Evolutionary conservation across 257 asterid genomes (phyloP).

Genomic region (Solanum ossicruentum): DNA sequence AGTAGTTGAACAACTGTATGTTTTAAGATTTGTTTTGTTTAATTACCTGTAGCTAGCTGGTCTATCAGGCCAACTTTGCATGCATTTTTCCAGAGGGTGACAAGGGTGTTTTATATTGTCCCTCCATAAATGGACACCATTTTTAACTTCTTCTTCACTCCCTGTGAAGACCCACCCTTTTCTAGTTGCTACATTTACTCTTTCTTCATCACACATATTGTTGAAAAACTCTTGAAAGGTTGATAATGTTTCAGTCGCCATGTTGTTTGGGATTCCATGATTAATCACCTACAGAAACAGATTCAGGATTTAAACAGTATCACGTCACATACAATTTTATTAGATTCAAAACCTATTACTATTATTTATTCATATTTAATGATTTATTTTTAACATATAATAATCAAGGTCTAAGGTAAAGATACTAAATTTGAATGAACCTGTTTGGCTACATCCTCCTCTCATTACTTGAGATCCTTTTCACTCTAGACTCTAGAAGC

Average conservation of each 20-base stretch:
- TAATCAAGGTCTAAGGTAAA: not conserved
- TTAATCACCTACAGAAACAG: slow-evolving; percentile 10
- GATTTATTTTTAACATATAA: not conserved
- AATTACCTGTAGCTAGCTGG: slow-evolving; percentile 13
- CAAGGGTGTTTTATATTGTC: slow-evolving; percentile 11
- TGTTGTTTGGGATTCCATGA: slow-evolving; percentile 14
- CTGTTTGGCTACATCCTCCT: not conserved
- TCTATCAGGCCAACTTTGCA: slow-evolving; percentile 17
- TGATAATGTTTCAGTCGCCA: not conserved
- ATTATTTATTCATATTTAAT: not conserved
- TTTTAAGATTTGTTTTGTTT: not conserved
- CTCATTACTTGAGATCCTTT: not conserved
- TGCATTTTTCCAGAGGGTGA: slow-evolving; percentile 12
- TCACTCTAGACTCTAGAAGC: not conserved
- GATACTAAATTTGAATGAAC: not conserved
- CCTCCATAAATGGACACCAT: slow-evolving; percentile 18
- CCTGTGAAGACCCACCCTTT: slow-evolving; percentile 16
- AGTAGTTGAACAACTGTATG: not conserved
- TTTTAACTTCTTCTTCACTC: slow-evolving; percentile 2
- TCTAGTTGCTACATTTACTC: not conserved
- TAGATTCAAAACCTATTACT: not conserved
- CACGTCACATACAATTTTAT: not conserved
- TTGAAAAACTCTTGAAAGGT: slow-evolving; percentile 17
- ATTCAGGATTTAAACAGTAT: not conserved
- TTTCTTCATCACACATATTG: slow-evolving; percentile 8